Percentiles rank a stretch among this genome's conserved stretches.
These are phyloP conservation scores for Breynia disticha DNA, from an alignment of 441 rosid species.

Conservation along the genomic window DNA sequence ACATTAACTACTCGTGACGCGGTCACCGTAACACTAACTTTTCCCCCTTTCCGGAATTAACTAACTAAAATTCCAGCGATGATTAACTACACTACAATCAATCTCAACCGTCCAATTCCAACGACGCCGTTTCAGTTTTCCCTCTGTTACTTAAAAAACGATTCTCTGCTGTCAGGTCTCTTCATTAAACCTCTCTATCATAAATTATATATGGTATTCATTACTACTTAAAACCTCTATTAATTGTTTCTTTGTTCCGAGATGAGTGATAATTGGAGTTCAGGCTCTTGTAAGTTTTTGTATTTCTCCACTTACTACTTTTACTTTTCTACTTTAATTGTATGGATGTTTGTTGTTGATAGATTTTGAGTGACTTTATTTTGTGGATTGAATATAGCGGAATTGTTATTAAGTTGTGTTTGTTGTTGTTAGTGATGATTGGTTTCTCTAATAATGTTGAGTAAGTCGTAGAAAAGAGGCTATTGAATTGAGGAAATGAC, in stretches of 20 bases:
- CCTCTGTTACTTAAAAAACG: constrained; percentile 21
- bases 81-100: constrained; percentile 33
- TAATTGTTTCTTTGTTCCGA: constrained; percentile 19
- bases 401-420: not conserved
- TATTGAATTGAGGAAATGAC: too few species aligned
- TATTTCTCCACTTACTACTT: too few species aligned
- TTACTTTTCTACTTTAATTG: not conserved
- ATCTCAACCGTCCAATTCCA: constrained; percentile 35
- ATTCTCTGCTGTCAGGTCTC: constrained; percentile 43
- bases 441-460: too few species aligned
- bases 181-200: constrained; percentile 10
- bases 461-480: too few species aligned
- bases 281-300: constrained; percentile 85
- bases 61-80: constrained; percentile 21
- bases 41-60: too few species aligned
- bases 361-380: not conserved
- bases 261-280: constrained; percentile 79
- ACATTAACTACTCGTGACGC: too few species aligned
- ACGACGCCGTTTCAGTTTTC: constrained; percentile 15
- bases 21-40: too few species aligned
- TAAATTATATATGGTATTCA: too few species aligned
- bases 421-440: not conserved
- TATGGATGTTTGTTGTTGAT: not conserved
- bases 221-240: too few species aligned
- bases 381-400: not conserved